Evolutionary conservation across 83 land plant genomes (phyloP), one percentile per base, ranked within the genome.

Genomic region (Picea abies): DNA sequence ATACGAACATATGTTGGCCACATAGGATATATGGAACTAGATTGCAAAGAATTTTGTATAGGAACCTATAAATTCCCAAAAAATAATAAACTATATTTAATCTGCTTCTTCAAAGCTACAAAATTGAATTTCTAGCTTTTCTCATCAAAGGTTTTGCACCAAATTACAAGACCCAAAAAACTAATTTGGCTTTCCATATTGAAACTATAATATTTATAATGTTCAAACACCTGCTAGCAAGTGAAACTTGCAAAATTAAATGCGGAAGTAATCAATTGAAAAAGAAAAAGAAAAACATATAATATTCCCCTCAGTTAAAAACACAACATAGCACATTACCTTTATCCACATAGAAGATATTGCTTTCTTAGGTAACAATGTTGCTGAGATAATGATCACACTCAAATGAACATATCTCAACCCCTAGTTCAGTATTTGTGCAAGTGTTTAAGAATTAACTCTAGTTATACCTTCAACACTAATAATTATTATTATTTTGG

Each of bases 1-100:
- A 76, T 78, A 78, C 86, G 93, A 20, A 93, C 79, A 75, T 91
- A 70, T 64, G 72, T 82, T 62, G 87, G 60, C 95, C 95, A 93
- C 37, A 16, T 17, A 32, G 56, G 71, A 17, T 83, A 82, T 58
- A 64, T 39, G 17, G 84, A 58, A 49, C 84, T 66, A 5, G 72
- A 52, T 19, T 63, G 82, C 26, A 89, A 76, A 76, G 87, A 82
- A 64, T 80, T 79, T 69, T 82, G 78, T 49, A 91, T 66, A 23
- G 60, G 81, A 68, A 37, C 84, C 91, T 87, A 64, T 11, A 37
- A 23, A 80, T 64, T n/a, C 67, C 32, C 23, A 26, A 80, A 80
- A 60, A 11, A 78, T 29, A 12, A 66, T 25, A 66, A 78, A 78
- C 15, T n/a, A 25, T 25, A 14, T 66, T 66, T n/a, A 56, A 4